A percentile compares a stretch with the other conserved stretches of the same genome.
Conservation (phyloP, 73 alveolate genomes). For the Uronychia setigera region DNA sequence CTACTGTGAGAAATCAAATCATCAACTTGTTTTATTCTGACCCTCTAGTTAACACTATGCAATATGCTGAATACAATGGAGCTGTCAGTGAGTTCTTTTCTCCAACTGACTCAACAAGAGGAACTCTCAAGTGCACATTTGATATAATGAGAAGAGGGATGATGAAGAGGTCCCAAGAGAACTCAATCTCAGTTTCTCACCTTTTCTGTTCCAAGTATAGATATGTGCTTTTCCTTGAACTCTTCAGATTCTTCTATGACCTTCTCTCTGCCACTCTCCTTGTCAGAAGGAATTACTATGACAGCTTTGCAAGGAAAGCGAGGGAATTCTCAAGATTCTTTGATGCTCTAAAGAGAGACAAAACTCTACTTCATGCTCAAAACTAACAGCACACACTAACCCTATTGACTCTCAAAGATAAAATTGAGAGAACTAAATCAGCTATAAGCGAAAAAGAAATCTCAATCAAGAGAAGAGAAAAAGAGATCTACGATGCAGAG, state of each 20-base stretch:
- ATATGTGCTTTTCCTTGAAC: constrained; percentile 42
- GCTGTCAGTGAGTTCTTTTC: background rate
- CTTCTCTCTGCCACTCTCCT: constrained; percentile 40
- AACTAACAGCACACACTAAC: constrained; percentile 19
- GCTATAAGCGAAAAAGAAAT: constrained; percentile 34
- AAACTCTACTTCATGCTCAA: constrained; percentile 38
- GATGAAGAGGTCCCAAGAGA: background rate
- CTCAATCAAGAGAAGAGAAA: constrained; percentile 18
- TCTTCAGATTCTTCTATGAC: constrained; percentile 57
- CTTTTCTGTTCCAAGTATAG: constrained; percentile 12
- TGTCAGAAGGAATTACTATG: constrained; percentile 54
- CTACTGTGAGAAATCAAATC: constrained; percentile 9
- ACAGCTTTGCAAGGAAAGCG: constrained; percentile 45
- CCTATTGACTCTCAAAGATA: constrained; percentile 30
- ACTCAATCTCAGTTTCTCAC: background rate
- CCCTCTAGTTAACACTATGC: background rate
- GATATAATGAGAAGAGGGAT: background rate
- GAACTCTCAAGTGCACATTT: background rate
- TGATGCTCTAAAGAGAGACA: constrained; percentile 29
- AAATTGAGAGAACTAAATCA: constrained; percentile 6
- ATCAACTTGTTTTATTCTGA: constrained; percentile 18
- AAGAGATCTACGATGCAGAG: constrained; percentile 39
- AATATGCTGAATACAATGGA: background rate
- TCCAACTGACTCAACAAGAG: background rate
- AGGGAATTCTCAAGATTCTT: constrained; percentile 43